phyloP scores from a whole-genome alignment of 2,329 filamentous ascomycete species.

The Aspergillus fructus region DNA sequence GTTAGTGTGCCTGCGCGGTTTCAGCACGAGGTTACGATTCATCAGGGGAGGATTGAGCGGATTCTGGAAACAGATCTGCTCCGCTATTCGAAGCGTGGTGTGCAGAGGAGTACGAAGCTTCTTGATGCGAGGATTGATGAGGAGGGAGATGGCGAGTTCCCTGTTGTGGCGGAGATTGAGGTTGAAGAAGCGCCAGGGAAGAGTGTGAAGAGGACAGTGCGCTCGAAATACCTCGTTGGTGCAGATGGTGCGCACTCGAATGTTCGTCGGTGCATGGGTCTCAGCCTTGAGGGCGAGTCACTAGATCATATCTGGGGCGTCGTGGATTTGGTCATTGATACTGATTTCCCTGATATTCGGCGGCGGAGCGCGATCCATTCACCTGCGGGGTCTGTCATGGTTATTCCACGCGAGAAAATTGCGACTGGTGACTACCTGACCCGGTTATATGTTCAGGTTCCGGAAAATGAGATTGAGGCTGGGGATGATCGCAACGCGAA shows the following conservation, averaged over 20 bases:
- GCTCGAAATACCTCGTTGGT: conserved; percentile 69
- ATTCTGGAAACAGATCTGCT: conserved; percentile 67
- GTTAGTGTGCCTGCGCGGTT: conserved; percentile 68
- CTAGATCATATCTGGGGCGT: conserved; percentile 74
- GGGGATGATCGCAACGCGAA: conserved; percentile 42
- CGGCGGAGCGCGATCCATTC: conserved; percentile 78
- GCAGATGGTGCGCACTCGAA: conserved; percentile 70
- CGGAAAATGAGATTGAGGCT: conserved; percentile 29
- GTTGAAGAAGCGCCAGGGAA: conserved; percentile 8
- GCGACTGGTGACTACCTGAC: conserved; percentile 64
- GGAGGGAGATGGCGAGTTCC: conserved; percentile 41
- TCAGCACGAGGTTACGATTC: conserved; percentile 68
- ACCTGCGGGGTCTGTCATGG: conserved; percentile 72
- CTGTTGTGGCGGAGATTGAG: conserved; percentile 36
- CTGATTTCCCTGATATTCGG: conserved; percentile 76
- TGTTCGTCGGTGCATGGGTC: conserved; percentile 56
- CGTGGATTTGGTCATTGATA: conserved; percentile 71
- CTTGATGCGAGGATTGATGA: conserved; percentile 60
- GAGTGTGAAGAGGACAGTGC: conserved; percentile 42
- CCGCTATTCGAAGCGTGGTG: conserved; percentile 55
- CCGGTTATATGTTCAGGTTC: conserved; percentile 61
- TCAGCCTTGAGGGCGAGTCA: conserved; percentile 63
- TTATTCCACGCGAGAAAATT: conserved; percentile 69
- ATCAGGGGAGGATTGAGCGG: conserved; percentile 70
- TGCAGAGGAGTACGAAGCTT: conserved; percentile 67